Evolutionary conservation across 164 flowering plant genomes (phyloP), one percentile per base, ranked within the genome.

Genomic region (Warburgia ugandensis): DNA sequence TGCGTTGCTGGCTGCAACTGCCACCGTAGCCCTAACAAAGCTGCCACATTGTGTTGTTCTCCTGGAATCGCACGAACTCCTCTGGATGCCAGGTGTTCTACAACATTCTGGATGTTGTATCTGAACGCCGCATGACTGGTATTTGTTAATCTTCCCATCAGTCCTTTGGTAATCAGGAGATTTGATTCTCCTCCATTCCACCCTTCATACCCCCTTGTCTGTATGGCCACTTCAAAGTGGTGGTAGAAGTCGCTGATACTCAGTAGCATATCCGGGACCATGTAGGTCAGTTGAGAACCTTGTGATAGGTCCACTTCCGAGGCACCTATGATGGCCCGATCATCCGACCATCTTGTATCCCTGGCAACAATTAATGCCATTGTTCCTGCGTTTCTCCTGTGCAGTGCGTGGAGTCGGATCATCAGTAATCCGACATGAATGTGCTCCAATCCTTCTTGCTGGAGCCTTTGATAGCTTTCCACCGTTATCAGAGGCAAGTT

Each of bases 201-300:
- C 17, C 43, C 43, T 39, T 39, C 43, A 22, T 50, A 50, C n/a
- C 54, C 54, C 7, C 23, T n/a, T 13, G 54, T 32, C 12, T 31
- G 54, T 39, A 50, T 50, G 1, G 40, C 13, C 26, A 50, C 16
- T 20, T 30, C 20, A 5, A 50, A n/a, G 17, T 50, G 39, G 4
- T 32, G 20, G 8, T 30, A 13, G 23, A 50, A 50, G 40, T 50
- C 54, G 6, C n/a, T n/a, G 11, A 32, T 19, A 40, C 38, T 50
- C 26, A 50, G 6, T 2, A 50, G n/a, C 12, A 32, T 31, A 30
- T 50, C 27, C 1, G 54, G 54, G 5, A 22, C 54, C 4, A 50
- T 27, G 40, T 29, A 32, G 22, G 19, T 35, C 10, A 50, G 22
- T 22, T 50, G 54, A 10, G 35, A 3, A 3, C 54, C 41, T 20